phyloP scores from a whole-genome alignment of 1,139 yeast species.

The Yamadazyma membranifaciens region DNA sequence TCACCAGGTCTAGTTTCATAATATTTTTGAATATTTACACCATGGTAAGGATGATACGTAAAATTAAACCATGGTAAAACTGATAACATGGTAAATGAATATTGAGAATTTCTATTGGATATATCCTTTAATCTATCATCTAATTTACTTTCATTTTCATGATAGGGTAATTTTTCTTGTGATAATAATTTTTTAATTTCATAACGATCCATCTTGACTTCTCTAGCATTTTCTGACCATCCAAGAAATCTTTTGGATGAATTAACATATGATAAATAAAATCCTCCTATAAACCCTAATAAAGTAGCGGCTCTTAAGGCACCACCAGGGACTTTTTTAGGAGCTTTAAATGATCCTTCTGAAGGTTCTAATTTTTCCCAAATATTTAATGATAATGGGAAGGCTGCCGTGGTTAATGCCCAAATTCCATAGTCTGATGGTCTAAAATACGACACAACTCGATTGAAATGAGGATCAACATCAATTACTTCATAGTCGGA shows the following conservation, averaged over 20 bases:
- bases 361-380: conserved; percentile 67
- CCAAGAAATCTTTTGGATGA: conserved; percentile 79
- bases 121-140: conserved; percentile 73
- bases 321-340: conserved; percentile 52
- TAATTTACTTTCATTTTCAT: conserved; percentile 55
- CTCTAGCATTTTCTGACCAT: conserved; percentile 68
- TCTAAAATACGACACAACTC: conserved; percentile 75
- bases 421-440: conserved; percentile 62
- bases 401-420: conserved; percentile 64
- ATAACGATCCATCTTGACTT: conserved; percentile 69
- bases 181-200: conserved; percentile 70
- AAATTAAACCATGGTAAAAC: conserved; percentile 83
- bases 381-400: conserved; percentile 58
- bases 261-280: conserved; percentile 62
- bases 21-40: conserved; percentile 68
- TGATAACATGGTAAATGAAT: conserved; percentile 61
- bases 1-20: conserved; percentile 63
- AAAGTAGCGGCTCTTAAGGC: conserved; percentile 59
- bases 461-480: conserved; percentile 71
- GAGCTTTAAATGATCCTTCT: conserved; percentile 58
- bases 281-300: conserved; percentile 71
- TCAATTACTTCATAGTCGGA: conserved; percentile 61
- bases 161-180: conserved; percentile 66
- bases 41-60: conserved; percentile 82
- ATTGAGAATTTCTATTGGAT: conserved; percentile 78